Conservation (phyloP, 2,329 filamentous ascomycete genomes). For the Leptoxyphium fumago region DNA sequence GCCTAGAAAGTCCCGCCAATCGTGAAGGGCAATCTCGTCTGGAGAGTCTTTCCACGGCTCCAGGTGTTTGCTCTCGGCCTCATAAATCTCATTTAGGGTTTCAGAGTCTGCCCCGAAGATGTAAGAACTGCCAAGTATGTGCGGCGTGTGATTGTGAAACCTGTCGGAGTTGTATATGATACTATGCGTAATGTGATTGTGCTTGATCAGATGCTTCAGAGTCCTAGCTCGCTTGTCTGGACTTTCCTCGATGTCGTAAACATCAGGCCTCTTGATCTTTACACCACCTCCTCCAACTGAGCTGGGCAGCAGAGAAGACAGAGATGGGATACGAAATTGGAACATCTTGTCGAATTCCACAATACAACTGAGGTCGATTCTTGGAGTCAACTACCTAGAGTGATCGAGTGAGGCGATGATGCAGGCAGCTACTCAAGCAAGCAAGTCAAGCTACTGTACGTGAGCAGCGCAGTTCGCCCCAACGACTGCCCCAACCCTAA, state of each 20-base stretch:
- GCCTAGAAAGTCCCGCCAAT: constrained; percentile 79
- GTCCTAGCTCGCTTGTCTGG: constrained; percentile 67
- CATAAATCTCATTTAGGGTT: constrained; percentile 69
- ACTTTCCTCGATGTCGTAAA: constrained; percentile 66
- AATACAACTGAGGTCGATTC: no score
- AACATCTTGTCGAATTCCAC: constrained; percentile 9
- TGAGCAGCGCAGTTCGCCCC: no score
- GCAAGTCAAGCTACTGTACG: no score
- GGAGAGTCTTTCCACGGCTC: constrained; percentile 76
- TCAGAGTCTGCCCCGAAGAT: constrained; percentile 61
- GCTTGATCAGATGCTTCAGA: constrained; percentile 77
- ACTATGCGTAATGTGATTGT: constrained; percentile 82
- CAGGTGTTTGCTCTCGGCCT: constrained; percentile 53
- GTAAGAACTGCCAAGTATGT: constrained; percentile 74
- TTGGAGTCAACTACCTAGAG: no score
- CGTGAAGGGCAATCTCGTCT: constrained; percentile 62
- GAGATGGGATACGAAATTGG: constrained; percentile 15
- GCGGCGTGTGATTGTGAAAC: constrained; percentile 72
- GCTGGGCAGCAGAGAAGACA: constrained; percentile 13
- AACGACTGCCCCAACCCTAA: no score
- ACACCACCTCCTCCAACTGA: constrained; percentile 16
- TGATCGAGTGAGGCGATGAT: no score
- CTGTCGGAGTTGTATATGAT: constrained; percentile 61
- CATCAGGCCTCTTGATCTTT: constrained; percentile 50
- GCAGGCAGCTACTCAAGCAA: no score